Evolutionary conservation across 2,329 filamentous ascomycete species (phyloP), one percentile per base, ranked within the genome.

Genomic region (Thelonectria discophora): DNA sequence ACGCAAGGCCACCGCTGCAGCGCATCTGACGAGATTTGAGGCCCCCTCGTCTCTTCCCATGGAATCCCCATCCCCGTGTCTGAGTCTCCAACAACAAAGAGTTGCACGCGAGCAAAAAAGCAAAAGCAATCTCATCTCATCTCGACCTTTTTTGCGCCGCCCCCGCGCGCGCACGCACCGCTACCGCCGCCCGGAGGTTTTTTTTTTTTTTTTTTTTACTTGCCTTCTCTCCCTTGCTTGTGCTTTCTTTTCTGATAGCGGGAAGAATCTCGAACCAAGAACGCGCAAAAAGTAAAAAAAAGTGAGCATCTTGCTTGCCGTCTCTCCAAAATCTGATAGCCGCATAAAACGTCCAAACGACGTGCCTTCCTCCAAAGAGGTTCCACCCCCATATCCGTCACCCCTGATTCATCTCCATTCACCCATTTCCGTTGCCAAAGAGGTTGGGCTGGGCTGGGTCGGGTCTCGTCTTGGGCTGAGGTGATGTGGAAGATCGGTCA

Each of bases 271-370:
- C 43, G 45, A 50, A 21, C 27, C 20, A 52, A 45, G 42, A 43
- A 42, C 42, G 30, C 27, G 10, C 10, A 52, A 63, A 65, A 60
- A 60, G 43, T 39, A 39, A 70, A 61, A 55, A 62, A 55, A 51
- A 50, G 46, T 54, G 51, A 65, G 48, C 34, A 53, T 62, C 45
- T 53, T 27, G 37, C 40, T 37, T 37, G 39, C 50, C 43, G 34
- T 53, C 39, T 46, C 18, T 40, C 40, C 32, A 24, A 54, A 63
- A 62, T 57, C 53, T 63, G 63, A 62, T 59, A 69, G 55, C 45
- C 64, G 49, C 47, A 48, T 8, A 30, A 5, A 30, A 55, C 57
- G 39, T 55, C 30, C 37, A 42, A 39, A 52, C 50, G 30, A 55
- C 30, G 11, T 37, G 34, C 34, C 27, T 30, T 9, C 7, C 12